These are phyloP conservation scores for Aspergillus leporis DNA, from an alignment of 495 filamentous ascomycete species.

Conservation along the genomic window DNA sequence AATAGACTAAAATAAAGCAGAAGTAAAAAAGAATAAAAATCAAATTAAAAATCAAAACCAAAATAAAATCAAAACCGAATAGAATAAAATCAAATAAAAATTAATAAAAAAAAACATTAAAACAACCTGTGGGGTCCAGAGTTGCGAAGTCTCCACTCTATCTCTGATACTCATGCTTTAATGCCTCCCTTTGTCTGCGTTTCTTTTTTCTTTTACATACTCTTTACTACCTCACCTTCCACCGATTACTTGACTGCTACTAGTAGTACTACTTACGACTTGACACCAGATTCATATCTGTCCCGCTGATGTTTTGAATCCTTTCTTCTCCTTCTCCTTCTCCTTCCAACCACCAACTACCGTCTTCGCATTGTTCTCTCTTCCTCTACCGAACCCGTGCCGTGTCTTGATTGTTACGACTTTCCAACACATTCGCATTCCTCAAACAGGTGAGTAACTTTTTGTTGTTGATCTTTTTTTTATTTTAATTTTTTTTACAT, in stretches of 20 bases:
- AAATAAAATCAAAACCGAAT: constrained; percentile 11
- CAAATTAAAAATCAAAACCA: constrained; percentile 3
- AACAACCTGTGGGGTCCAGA: constrained; percentile 15
- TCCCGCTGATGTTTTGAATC: background rate
- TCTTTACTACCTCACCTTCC: constrained; percentile 5
- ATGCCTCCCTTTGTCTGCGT: constrained; percentile 15
- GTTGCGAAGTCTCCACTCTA: constrained; percentile 15
- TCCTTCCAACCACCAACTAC: constrained; percentile 6
- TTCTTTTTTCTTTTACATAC: constrained; percentile 13
- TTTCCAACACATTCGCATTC: constrained; percentile 12
- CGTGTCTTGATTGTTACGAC: background rate
- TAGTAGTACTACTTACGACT: background rate
- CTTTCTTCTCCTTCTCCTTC: constrained; percentile 1
- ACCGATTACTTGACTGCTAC: constrained; percentile 2
- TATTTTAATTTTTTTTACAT: constrained; percentile 8
- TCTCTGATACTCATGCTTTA: constrained; percentile 19
- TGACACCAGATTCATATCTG: background rate
- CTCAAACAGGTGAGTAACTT: background rate
- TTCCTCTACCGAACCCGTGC: background rate
- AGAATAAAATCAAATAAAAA: constrained; percentile 8
- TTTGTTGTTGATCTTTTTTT: background rate
- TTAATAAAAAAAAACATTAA: constrained; percentile 9
- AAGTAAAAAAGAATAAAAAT: background rate
- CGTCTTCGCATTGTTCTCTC: background rate
- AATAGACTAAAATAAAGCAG: constrained; percentile 5